Evolutionary conservation across 2,329 filamentous ascomycete genomes (phyloP).

Genomic region (Gyromitra esculenta): DNA sequence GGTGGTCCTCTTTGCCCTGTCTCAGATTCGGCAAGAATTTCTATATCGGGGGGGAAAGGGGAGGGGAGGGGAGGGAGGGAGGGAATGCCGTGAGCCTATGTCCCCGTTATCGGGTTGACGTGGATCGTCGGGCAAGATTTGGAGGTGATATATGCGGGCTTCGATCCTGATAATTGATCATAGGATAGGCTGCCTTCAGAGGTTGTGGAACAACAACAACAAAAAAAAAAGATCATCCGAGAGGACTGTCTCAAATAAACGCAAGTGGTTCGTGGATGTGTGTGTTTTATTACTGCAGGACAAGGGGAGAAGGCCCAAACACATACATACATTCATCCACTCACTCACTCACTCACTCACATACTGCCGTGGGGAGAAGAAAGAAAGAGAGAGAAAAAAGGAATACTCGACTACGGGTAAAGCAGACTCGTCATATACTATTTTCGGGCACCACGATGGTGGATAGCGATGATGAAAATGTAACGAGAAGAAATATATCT

Average conservation of each 20-base stretch:
- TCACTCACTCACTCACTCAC: too few species aligned
- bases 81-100: background rate
- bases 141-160: background rate
- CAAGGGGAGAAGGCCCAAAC: too few species aligned
- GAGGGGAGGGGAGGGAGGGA: background rate
- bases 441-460: too few species aligned
- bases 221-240: background rate
- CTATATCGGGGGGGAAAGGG: background rate
- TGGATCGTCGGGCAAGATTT: slow-evolving; percentile 1
- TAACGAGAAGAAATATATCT: background rate
- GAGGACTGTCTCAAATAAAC: background rate
- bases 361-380: too few species aligned
- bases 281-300: too few species aligned
- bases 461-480: background rate
- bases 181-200: background rate
- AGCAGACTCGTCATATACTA: background rate
- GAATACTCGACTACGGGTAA: background rate
- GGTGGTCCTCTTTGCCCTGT: background rate
- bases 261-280: background rate
- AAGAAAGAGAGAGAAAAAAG: too few species aligned
- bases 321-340: too few species aligned
- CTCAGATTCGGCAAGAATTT: slow-evolving; percentile 3
- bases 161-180: background rate
- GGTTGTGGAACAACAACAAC: background rate
- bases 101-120: slow-evolving; percentile 3